A percentile compares a stretch with the other conserved stretches of the same genome.
Evolutionary conservation across 495 filamentous ascomycete genomes (phyloP).

Genomic region (Daldinia caldariorum): DNA sequence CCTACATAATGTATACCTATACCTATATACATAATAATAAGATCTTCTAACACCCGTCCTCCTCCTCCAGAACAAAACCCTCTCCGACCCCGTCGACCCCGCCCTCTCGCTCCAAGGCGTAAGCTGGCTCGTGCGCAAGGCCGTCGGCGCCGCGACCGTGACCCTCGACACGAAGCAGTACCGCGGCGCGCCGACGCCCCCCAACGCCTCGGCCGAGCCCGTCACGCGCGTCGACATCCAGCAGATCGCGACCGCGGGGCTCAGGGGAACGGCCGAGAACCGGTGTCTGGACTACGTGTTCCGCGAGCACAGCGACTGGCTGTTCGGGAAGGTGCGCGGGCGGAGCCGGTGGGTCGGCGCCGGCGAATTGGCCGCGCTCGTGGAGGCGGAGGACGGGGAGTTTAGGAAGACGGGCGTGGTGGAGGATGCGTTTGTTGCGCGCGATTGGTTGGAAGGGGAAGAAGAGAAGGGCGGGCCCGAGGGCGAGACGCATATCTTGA

Average conservation of each 20-base stretch:
- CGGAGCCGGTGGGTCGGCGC: constrained; percentile 62
- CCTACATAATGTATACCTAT: too few species aligned
- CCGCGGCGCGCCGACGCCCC: constrained; percentile 56
- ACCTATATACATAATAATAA: too few species aligned
- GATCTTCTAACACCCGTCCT: neutral
- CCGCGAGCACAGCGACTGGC: constrained; percentile 78
- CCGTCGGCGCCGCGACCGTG: constrained; percentile 74
- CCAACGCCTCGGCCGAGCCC: constrained; percentile 50
- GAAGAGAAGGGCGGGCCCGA: constrained; percentile 59
- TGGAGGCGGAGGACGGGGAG: constrained; percentile 21
- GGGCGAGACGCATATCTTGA: constrained; percentile 62
- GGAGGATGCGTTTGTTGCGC: constrained; percentile 58
- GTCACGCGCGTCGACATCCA: constrained; percentile 81
- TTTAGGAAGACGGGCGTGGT: constrained; percentile 35
- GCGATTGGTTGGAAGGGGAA: constrained; percentile 63
- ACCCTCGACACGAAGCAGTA: constrained; percentile 76
- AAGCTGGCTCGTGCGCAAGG: constrained; percentile 82
- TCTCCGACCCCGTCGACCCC: constrained; percentile 76
- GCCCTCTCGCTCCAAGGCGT: constrained; percentile 84
- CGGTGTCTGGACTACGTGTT: constrained; percentile 75
- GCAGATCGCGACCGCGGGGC: constrained; percentile 78
- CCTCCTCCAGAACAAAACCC: constrained; percentile 67
- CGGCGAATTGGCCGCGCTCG: constrained; percentile 42
- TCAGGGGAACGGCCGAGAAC: constrained; percentile 75
- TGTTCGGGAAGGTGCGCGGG: constrained; percentile 80